Base-by-base conservation (phyloP, 352 stramenopile genomes). In the Phytopythium litorale region DNA sequence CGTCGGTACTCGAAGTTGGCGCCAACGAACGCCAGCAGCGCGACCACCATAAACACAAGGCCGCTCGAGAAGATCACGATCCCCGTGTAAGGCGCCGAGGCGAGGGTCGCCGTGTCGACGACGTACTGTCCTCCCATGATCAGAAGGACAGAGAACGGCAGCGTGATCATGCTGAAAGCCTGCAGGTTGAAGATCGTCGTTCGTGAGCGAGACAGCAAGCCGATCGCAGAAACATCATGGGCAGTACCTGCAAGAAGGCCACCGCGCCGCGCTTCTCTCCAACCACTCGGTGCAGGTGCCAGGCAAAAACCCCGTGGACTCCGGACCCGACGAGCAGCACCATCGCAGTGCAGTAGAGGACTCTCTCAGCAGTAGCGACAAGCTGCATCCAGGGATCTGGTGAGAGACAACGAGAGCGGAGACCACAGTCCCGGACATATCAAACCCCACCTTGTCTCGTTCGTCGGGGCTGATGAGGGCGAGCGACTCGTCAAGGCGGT, bases 1-100 rank as follows among this genome's bases (percentile, higher is more conserved):
- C 81, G 78, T 21, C 84, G 84, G 53, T 93, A 93, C 56, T 93
- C 84, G n/a, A 93, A 90, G 42, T 70, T 81, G 9, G 70, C 76
- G 11, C 84, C 84, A 42, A 91, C 67, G 60, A 93, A 93, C 11
- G 81, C 72, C 15, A 93, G 64, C 25, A 91, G 56, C 7, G 81
- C 73, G 30, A 93, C 74, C 21, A 76, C 35, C 7, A 93, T 66
- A 57, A 88, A 67, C 13, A 89, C 19, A 18, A 79, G 43, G 0
- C 84, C 84, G 37, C 73, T 73, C 12, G 68, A 59, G 60, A 91
- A 93, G 40, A 89, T 73, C 32, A 85, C 72, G 55, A 93, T 82
- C 33, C 81, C 77, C n/a, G 81, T 85, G 64, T 86, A 91, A 8
- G 84, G 84, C 13, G 81, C 76, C 8, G 84, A 87, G 7, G 73